Evolutionary conservation across 2,329 filamentous ascomycete genomes (phyloP).

Genomic region (Ceratocystis ficicola): DNA sequence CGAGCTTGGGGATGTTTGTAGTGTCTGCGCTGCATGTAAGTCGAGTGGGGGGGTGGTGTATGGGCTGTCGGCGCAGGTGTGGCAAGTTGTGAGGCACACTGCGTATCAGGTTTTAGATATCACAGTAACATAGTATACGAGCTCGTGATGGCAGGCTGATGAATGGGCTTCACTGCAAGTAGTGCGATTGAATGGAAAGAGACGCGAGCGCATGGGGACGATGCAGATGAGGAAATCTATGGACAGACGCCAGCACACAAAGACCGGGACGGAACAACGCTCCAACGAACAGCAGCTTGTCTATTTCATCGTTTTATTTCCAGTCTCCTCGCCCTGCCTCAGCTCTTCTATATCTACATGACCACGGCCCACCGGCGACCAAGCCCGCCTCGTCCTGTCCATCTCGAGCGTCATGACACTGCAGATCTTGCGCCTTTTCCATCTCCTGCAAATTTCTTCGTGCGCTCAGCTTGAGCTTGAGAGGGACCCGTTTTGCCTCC

Average conservation of each 20-base stretch:
- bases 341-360: not conserved
- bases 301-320: not conserved
- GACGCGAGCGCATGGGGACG: not conserved
- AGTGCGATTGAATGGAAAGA: not conserved
- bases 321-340: not conserved
- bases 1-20: no score
- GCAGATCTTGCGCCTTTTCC: conserved; percentile 1
- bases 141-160: not conserved
- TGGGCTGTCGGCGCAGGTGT: not conserved
- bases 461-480: not conserved
- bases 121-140: not conserved
- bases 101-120: not conserved
- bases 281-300: not conserved
- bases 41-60: not conserved
- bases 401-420: conserved; percentile 1
- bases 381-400: not conserved
- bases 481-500: not conserved
- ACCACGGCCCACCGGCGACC: not conserved
- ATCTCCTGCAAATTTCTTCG: not conserved
- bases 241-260: not conserved
- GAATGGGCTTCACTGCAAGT: not conserved
- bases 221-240: not conserved
- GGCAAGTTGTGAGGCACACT: not conserved
- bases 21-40: not conserved
- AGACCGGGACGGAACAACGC: not conserved